Evolutionary conservation across 345 rosid species (phyloP), one percentile per base, ranked within the genome.

Genomic region (Angophora floribunda): DNA sequence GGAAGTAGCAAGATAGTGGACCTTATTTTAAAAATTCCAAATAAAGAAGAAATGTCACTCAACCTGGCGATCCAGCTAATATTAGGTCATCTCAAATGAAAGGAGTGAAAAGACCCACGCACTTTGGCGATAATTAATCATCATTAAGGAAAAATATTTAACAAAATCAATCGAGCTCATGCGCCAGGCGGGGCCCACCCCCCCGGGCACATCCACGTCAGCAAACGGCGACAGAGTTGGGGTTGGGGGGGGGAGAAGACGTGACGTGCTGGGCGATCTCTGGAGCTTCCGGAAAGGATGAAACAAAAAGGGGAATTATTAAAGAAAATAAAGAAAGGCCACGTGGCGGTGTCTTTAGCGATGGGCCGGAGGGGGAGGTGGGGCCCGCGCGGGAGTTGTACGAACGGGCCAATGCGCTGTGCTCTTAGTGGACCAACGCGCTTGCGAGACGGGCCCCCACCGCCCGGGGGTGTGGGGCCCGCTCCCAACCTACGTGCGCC

Each of bases 301-400:
- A 24, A 59, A 6, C 2, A 21, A 17, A 15, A 6, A 5, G 16
- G 30, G 19, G 14, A 24, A 32, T 32, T 13, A 12, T 36, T 36
- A 36, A 36, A 36, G 4, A 26, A 28, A 10, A 41, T 7, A 47
- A 47, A 21, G 6, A 26, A 7, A n/a, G 87, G 85, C 94, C 82
- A 91, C 91, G 94, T 90, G 94, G 92, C 67, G 88, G 26, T 36
- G 80, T 87, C 13, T 70, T 1, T 17, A 70, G 80, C 28, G 41
- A 53, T 52, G 75, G 22, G 89, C 13, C 26, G 9, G 12, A 0
- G 79, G 6, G 86, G 65, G 4, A 85, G 86, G 90, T 6, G 87
- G 87, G 87, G 47, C 91, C 21, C 14, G 45, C 51, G 1, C 28
- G 2, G 13, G 19, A 9, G 41, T 7, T 2, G 82, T 75, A 75